A percentile compares a stretch with the other conserved stretches of the same genome.
Conservation (phyloP, 1,284 basidiomycete genomes). For the Tilletia horrida region DNA sequence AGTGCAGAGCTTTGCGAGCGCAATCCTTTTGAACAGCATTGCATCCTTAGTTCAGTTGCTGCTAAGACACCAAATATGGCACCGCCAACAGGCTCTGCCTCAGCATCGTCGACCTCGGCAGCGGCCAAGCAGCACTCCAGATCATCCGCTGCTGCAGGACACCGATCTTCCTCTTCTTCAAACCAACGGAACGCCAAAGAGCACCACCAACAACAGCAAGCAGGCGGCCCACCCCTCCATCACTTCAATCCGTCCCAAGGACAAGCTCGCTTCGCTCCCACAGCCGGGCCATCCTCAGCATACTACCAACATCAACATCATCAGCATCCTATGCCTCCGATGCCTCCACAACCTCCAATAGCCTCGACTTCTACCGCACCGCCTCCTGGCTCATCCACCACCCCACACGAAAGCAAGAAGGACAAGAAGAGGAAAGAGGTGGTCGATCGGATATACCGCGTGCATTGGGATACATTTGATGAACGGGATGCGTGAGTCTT, state of each 20-base stretch:
- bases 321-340: background rate
- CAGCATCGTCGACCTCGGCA: too few species aligned
- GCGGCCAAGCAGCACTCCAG: too few species aligned
- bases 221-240: slow-evolving; percentile 31
- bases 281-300: slow-evolving; percentile 37
- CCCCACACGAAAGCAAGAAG: slow-evolving; percentile 29
- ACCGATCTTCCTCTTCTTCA: background rate
- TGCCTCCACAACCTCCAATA: background rate
- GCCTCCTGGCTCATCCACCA: background rate
- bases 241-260: slow-evolving; percentile 33
- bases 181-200: slow-evolving; percentile 17
- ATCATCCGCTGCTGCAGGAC: too few species aligned
- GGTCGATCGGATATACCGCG: slow-evolving; percentile 49
- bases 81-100: too few species aligned
- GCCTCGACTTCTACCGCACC: too few species aligned
- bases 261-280: slow-evolving; percentile 35
- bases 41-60: too few species aligned
- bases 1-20: too few species aligned
- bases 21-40: too few species aligned
- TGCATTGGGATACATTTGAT: slow-evolving; percentile 51
- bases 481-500: slow-evolving; percentile 40
- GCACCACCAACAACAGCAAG: slow-evolving; percentile 41
- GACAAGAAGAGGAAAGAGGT: slow-evolving; percentile 52
- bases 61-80: too few species aligned
- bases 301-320: background rate